Evolutionary conservation across 495 filamentous ascomycete species (phyloP).

Genomic region (Choiromyces venosus): DNA sequence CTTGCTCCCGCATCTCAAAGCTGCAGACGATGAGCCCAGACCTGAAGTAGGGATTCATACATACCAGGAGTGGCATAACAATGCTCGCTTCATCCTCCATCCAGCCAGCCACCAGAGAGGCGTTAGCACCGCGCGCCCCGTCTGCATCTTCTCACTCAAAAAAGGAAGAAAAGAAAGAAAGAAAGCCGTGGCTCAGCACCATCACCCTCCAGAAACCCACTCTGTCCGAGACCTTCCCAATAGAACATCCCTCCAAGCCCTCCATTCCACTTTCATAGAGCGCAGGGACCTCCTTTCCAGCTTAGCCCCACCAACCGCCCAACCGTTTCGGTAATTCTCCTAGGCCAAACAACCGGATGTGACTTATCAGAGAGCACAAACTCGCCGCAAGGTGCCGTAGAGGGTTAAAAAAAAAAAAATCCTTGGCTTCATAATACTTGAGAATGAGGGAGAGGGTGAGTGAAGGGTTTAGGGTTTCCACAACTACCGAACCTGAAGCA

Average conservation of each 20-base stretch:
- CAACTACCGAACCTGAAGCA: not conserved
- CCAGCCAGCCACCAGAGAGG: not conserved
- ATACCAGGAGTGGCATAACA: not conserved
- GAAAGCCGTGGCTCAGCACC: too few relatives aligned
- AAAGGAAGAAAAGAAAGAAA: too few relatives aligned
- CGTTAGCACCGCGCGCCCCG: not conserved
- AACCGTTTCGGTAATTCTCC: constrained; percentile 3
- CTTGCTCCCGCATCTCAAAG: not conserved
- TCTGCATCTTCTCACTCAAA: not conserved
- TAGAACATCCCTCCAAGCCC: not conserved
- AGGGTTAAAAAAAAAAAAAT: not conserved
- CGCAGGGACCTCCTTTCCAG: constrained; percentile 29
- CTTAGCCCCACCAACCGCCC: constrained; percentile 12
- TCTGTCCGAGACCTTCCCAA: not conserved
- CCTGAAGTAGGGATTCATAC: not conserved
- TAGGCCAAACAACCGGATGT: not conserved
- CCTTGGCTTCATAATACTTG: not conserved
- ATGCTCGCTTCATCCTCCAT: not conserved
- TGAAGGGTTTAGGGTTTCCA: not conserved
- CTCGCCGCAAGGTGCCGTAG: not conserved
- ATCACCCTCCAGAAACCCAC: not conserved
- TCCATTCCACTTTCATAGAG: constrained; percentile 27
- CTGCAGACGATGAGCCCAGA: not conserved
- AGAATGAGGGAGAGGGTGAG: not conserved
- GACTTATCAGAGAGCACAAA: not conserved